Evolutionary conservation across 2,329 filamentous ascomycete genomes (phyloP), one percentile per base, ranked within the genome.

Genomic region (Nemania bipapillata): DNA sequence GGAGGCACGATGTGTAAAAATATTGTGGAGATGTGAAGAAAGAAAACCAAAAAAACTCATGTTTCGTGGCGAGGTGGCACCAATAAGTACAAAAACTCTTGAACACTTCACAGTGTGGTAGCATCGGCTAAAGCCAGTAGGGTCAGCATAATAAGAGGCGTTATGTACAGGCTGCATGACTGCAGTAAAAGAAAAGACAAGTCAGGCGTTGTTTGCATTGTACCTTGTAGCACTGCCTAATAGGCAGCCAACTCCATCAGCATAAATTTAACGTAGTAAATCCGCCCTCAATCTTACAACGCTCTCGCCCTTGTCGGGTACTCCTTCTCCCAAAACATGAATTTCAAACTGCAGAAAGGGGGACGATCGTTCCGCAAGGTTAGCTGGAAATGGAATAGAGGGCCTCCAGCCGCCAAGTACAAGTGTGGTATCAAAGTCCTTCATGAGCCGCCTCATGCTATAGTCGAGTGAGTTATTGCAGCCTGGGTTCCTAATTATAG

Each of bases 381-480:
- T 56, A 65, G 55, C 37, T 60, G 63, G 55, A 60, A 59, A 40
- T 24, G 52, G 12, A 37, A 22, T n/a, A 45, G 22, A 15, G 32
- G 47, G 26, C 56, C 12, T n/a, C 35, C 26, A 40, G 45, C 20
- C 20, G 17, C 17, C 22, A 45, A 57, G n/a, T 20, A 35, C 9
- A 64, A 64, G 20, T 64, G 20, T 37, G 61, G 61, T 35, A 64
- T 64, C 40, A 64, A 64, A 42, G 47, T 49, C 26, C 52, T 64
- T 42, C 12, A 57, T 20, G 30, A 57, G 37, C 52, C 40, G 24
- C 17, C 6, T 11, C n/a, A 56, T 17, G 52, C 61, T 15, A 52
- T 50, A 28, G 61, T 57, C 24, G 61, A 64, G 61, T 64, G 53
- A 57, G 61, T 57, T 28, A 64, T 49, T 28, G 32, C 20, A 52